These are phyloP conservation scores for Trichoderma erinaceum DNA, from an alignment of 495 filamentous ascomycete genomes.

Conservation along the genomic window DNA sequence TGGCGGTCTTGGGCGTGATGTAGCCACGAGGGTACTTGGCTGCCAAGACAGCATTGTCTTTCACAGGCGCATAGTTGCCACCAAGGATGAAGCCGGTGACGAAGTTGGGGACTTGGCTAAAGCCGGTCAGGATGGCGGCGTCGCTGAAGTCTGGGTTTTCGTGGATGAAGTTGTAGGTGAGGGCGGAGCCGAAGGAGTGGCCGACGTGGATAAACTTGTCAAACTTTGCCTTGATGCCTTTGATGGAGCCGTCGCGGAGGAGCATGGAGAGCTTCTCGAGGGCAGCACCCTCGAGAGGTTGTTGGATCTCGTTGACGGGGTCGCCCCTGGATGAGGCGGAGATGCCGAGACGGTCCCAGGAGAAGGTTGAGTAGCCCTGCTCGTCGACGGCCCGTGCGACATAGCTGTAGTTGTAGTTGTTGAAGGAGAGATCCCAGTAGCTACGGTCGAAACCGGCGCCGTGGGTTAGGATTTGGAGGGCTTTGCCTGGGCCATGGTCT, in stretches of 20 bases:
- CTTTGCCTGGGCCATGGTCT: slow-evolving; percentile 27
- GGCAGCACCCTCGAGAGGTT: slow-evolving; percentile 45
- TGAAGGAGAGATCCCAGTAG: slow-evolving; percentile 51
- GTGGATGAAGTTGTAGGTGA: slow-evolving; percentile 40
- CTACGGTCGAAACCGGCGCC: slow-evolving; percentile 56
- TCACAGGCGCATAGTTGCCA: slow-evolving; percentile 43
- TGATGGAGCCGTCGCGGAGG: slow-evolving; percentile 39
- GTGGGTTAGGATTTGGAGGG: slow-evolving; percentile 55
- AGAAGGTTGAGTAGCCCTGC: slow-evolving; percentile 49
- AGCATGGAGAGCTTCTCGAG: slow-evolving; percentile 42
- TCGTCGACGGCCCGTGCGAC: slow-evolving; percentile 45
- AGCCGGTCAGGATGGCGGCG: slow-evolving; percentile 54
- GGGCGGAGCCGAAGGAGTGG: slow-evolving; percentile 47
- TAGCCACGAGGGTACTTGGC: slow-evolving; percentile 29
- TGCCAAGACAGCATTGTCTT: slow-evolving; percentile 38
- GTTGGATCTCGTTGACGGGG: slow-evolving; percentile 48
- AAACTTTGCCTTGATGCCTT: slow-evolving; percentile 29
- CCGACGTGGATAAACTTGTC: slow-evolving; percentile 49
- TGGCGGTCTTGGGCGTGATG: slow-evolving; percentile 14
- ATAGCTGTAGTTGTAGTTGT: slow-evolving; percentile 51
- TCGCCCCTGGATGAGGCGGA: slow-evolving; percentile 48
- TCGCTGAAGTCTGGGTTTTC: slow-evolving; percentile 48
- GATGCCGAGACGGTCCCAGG: slow-evolving; percentile 54
- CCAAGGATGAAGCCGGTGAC: slow-evolving; percentile 33
- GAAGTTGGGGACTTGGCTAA: slow-evolving; percentile 35